Evolutionary conservation across 768 basidiomycete species (phyloP), one percentile per base, ranked within the genome.

Genomic region (Suillus ampliporus): DNA sequence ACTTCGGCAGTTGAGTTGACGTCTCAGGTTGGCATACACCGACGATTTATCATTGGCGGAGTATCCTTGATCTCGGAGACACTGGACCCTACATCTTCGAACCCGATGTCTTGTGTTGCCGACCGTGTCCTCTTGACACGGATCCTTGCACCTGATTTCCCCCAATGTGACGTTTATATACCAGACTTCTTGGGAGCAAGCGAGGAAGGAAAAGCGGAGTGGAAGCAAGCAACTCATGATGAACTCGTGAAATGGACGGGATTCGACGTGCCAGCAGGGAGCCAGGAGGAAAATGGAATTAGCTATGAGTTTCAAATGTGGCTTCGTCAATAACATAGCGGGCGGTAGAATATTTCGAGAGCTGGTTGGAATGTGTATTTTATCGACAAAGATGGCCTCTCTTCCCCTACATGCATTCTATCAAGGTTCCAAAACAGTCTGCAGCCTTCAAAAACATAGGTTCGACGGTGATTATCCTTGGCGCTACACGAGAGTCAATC

Each of bases 261-360:
- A n/a, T 91, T 90, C 69, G 85, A 89, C 13, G 92, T 96, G 53
- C 83, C 89, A 14, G 79, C 82, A 64, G 94, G 92, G 4, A 77
- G 85, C 69, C 89, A 92, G 74, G 86, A 87, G 73, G 95, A 97
- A 76, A 90, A 91, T 60, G 93, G 89, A 11, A 80, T 94, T 50
- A 81, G 83, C 67, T 99, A 96, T 74, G 91, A 93, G 78, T 97
- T 89, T 76, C 93, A 99, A 80, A 95, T 99, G 95, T 99, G 97
- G 97, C 82, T 87, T 56, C 83, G 85, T 58, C 73, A 71, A 60
- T 37, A 63, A 61, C 47, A 53, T 64, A 41, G n/a, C n/a, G n/a
- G 47, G 53, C 56, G 37, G 48, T 38, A 56, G 17, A 26, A 40
- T 56, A 56, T 38, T 56, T 56, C 10, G 37, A 26, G 23, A 56